A percentile compares a stretch with the other conserved stretches of the same genome.
phyloP scores from a whole-genome alignment of 805 yeast genomes.

The Clavispora phyllophila region DNA sequence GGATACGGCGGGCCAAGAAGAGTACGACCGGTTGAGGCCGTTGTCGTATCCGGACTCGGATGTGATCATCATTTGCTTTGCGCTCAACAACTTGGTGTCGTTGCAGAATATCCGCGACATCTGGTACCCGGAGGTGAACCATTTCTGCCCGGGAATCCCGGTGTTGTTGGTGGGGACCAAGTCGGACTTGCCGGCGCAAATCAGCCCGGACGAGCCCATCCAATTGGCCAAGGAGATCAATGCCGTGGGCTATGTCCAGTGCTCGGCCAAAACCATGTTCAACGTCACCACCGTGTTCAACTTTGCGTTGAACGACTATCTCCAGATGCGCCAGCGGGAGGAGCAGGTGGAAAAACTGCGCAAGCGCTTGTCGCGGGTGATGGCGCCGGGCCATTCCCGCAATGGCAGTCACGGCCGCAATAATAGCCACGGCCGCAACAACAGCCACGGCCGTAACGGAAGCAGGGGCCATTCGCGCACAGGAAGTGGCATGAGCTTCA shows the following conservation, averaged over 20 bases:
- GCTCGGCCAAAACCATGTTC: constrained; percentile 68
- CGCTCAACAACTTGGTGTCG: constrained; percentile 58
- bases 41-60: constrained; percentile 77
- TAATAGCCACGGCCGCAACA: neutral
- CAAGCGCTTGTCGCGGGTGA: constrained; percentile 31
- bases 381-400: constrained; percentile 18
- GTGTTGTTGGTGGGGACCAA: constrained; percentile 80
- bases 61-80: constrained; percentile 68
- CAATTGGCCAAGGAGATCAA: constrained; percentile 55
- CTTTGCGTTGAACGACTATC: constrained; percentile 46
- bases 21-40: constrained; percentile 75
- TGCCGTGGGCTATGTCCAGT: constrained; percentile 69
- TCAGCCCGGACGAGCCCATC: constrained; percentile 46
- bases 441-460: constrained; percentile 17
- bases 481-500: constrained; percentile 14
- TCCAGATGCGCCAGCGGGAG: constrained; percentile 29
- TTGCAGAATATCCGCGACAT: constrained; percentile 69
- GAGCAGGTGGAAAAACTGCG: constrained; percentile 34
- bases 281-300: constrained; percentile 68
- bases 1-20: constrained; percentile 93
- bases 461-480: constrained; percentile 18
- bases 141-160: constrained; percentile 79
- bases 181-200: constrained; percentile 46
- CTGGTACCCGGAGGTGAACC: constrained; percentile 85
- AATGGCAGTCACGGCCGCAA: constrained; percentile 2